phyloP scores from a whole-genome alignment of 2,329 filamentous ascomycete genomes.

The Arthrobotrys sinensis region DNA sequence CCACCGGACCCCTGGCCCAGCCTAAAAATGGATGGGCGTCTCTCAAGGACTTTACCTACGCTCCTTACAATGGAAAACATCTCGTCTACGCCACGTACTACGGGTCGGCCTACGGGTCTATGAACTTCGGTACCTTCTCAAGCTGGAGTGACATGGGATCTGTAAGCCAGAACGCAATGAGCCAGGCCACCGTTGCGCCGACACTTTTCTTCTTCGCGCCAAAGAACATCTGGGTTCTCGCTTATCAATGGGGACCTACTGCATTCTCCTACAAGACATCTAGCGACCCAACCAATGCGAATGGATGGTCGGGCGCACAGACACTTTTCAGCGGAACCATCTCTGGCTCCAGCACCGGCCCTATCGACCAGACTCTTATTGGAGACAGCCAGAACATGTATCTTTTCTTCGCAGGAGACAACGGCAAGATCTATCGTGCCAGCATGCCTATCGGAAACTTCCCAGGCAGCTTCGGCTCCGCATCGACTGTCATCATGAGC shows the following conservation, averaged over 20 bases:
- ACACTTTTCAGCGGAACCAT: constrained; percentile 73
- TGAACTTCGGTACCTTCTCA: constrained; percentile 73
- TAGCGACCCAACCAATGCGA: constrained; percentile 73
- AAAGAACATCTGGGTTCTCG: constrained; percentile 76
- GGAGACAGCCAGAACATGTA: constrained; percentile 76
- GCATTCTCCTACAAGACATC: constrained; percentile 76
- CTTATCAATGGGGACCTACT: constrained; percentile 76
- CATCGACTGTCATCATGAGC: constrained; percentile 71
- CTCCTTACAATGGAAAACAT: constrained; percentile 73
- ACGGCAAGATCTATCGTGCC: constrained; percentile 77
- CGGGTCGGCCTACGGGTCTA: constrained; percentile 72
- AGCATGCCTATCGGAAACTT: constrained; percentile 77
- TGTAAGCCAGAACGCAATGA: constrained; percentile 73
- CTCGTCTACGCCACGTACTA: constrained; percentile 75
- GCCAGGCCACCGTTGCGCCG: constrained; percentile 71
- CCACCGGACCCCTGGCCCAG: constrained; percentile 70
- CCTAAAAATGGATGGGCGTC: constrained; percentile 73
- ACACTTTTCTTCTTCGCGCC: constrained; percentile 77
- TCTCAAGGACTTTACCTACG: constrained; percentile 76
- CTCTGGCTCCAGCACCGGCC: constrained; percentile 69
- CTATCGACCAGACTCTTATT: constrained; percentile 77
- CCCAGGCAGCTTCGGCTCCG: constrained; percentile 74
- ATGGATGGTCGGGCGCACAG: constrained; percentile 73
- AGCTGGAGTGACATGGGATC: constrained; percentile 72
- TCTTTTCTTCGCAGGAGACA: constrained; percentile 78